phyloP scores from a whole-genome alignment of 2,329 filamentous ascomycete species.

The Trichoderma cornu-damae region DNA sequence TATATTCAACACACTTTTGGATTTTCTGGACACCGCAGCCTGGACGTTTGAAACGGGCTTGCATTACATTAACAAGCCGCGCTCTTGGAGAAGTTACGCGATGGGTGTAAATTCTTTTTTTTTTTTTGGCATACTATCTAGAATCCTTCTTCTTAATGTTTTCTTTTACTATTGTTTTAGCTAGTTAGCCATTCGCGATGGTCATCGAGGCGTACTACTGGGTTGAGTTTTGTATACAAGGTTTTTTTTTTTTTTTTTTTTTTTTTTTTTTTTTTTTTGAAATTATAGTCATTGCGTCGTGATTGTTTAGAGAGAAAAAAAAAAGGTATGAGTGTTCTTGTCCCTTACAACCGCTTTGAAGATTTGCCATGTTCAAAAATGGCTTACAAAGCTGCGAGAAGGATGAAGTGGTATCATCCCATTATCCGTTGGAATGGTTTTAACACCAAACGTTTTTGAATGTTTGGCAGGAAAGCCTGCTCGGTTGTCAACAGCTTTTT shows the following conservation, averaged over 20 bases:
- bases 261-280: slow-evolving; percentile 3
- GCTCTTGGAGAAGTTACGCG: background rate
- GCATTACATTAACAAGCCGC: background rate
- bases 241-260: slow-evolving; percentile 1
- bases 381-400: too few relatives aligned
- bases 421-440: too few relatives aligned
- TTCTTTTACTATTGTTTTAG: slow-evolving; percentile 24
- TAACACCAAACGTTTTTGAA: too few relatives aligned
- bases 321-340: too few relatives aligned
- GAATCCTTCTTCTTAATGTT: slow-evolving; percentile 26
- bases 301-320: background rate
- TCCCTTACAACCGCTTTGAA: background rate
- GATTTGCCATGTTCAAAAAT: too few relatives aligned
- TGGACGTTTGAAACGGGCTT: background rate
- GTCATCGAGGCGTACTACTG: background rate
- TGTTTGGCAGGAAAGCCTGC: background rate
- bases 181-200: background rate
- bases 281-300: slow-evolving; percentile 4
- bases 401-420: too few relatives aligned
- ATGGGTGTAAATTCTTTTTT: background rate
- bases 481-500: background rate
- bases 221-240: slow-evolving; percentile 18
- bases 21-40: background rate
- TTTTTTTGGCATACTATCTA: slow-evolving; percentile 6
- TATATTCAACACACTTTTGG: background rate